These are phyloP conservation scores for Kazachstania taianensis DNA, from an alignment of 805 yeast species.

Conservation along the genomic window DNA sequence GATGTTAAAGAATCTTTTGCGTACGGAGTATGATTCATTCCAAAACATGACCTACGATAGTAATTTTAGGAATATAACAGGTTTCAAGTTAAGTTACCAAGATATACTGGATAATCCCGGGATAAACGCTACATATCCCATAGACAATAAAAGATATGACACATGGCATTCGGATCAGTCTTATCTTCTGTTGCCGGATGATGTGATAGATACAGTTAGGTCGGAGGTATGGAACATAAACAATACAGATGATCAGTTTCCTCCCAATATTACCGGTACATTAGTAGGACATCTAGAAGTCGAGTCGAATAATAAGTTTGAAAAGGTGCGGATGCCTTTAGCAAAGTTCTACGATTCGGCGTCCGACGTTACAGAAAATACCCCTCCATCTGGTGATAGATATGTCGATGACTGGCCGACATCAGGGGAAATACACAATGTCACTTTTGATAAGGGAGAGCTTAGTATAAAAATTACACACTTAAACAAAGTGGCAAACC, in stretches of 20 bases:
- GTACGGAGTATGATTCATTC: constrained; percentile 29
- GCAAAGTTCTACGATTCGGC: constrained; percentile 26
- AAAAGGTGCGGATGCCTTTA: constrained; percentile 26
- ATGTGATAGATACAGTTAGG: constrained; percentile 38
- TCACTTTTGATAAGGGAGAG: constrained; percentile 23
- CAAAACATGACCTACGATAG: constrained; percentile 34
- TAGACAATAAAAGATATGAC: constrained; percentile 35
- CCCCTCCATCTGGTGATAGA: constrained; percentile 21
- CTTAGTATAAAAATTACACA: constrained; percentile 17
- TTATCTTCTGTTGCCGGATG: constrained; percentile 51
- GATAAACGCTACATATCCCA: constrained; percentile 46
- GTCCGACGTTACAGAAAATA: constrained; percentile 19
- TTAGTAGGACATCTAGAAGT: constrained; percentile 34
- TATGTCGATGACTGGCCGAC: constrained; percentile 17
- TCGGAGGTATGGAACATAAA: constrained; percentile 41
- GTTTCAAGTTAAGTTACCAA: constrained; percentile 54
- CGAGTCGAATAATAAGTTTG: constrained; percentile 12
- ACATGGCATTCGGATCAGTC: constrained; percentile 41
- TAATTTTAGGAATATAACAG: constrained; percentile 67
- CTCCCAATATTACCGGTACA: constrained; percentile 41
- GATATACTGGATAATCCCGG: constrained; percentile 41
- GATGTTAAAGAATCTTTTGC: constrained; percentile 31
- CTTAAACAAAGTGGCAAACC: constrained; percentile 13
- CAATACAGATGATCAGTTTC: constrained; percentile 22
- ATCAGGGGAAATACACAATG: constrained; percentile 20